Percentiles rank a stretch among this genome's conserved stretches.
Conservation (phyloP, 2,329 filamentous ascomycete genomes). For the Teratosphaeria nubilosa region DNA sequence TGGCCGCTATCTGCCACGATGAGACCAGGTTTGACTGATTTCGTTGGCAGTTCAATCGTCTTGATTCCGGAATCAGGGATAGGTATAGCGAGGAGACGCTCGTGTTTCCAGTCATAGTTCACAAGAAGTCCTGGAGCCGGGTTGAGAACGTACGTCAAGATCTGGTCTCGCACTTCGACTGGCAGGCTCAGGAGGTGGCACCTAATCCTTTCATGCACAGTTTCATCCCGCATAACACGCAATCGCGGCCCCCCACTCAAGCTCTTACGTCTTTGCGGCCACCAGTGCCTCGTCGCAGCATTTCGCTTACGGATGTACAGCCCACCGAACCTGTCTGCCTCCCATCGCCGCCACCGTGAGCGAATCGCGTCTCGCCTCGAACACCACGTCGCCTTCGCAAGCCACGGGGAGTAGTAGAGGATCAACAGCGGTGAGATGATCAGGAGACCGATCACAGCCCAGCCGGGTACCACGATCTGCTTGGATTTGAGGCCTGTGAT, state of each 20-base stretch:
- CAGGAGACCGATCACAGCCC: not conserved
- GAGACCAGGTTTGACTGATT: not conserved
- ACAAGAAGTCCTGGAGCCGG: not conserved
- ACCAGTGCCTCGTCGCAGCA: not conserved
- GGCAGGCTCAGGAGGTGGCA: not conserved
- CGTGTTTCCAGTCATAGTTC: not conserved
- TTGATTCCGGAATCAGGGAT: not conserved
- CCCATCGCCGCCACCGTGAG: not conserved
- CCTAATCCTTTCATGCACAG: not conserved
- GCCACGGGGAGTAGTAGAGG: not conserved
- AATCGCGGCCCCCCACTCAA: not conserved
- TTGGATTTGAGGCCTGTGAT: not conserved
- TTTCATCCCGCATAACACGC: not conserved
- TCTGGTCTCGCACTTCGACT: not conserved
- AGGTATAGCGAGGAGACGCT: not conserved
- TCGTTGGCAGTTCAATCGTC: not conserved
- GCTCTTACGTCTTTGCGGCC: not conserved
- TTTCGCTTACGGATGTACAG: not conserved
- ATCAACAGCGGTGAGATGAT: not conserved
- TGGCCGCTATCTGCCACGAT: not conserved
- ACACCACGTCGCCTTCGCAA: not conserved
- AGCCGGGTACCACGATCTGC: not conserved
- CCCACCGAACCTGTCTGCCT: not conserved
- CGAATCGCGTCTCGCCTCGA: not conserved
- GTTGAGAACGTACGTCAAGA: not conserved